A percentile compares a stretch with the other conserved stretches of the same genome.
phyloP scores from a whole-genome alignment of 345 rosid genomes.

The Arabidopsis arenosa region DNA sequence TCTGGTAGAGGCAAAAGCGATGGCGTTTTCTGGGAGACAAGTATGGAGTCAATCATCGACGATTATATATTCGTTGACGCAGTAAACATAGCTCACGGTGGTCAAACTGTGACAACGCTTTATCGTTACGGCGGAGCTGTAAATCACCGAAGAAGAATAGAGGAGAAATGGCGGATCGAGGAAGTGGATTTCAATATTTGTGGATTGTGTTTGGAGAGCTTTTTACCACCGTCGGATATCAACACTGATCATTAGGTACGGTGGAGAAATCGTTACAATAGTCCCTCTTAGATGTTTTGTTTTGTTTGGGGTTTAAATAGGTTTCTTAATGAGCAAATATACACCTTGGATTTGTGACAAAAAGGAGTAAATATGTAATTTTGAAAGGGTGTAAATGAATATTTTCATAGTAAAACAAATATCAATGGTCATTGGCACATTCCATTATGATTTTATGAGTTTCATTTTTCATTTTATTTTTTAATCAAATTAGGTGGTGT shows the following conservation, averaged over 20 bases:
- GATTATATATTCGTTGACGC: conserved; percentile 73
- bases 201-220: conserved; percentile 75
- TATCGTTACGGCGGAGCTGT: conserved; percentile 66
- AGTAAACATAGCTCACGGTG: conserved; percentile 76
- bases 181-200: conserved; percentile 86
- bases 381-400: conserved; percentile 21
- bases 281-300: background rate
- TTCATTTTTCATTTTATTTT: too few relatives aligned
- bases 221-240: conserved; percentile 88
- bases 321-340: conserved; percentile 2
- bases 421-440: background rate
- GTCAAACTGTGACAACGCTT: conserved; percentile 66
- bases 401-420: background rate
- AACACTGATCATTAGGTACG: conserved; percentile 54
- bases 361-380: conserved; percentile 16
- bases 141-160: conserved; percentile 76
- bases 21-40: conserved; percentile 84
- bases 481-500: too few relatives aligned
- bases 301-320: background rate
- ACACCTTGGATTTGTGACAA: conserved; percentile 3
- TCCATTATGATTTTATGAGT: too few relatives aligned
- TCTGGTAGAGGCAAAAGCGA: conserved; percentile 50
- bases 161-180: conserved; percentile 91
- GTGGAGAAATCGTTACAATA: conserved; percentile 27
- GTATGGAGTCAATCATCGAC: conserved; percentile 62